phyloP scores from a whole-genome alignment of 2,329 filamentous ascomycete species.

The Elsinoe necatrix region DNA sequence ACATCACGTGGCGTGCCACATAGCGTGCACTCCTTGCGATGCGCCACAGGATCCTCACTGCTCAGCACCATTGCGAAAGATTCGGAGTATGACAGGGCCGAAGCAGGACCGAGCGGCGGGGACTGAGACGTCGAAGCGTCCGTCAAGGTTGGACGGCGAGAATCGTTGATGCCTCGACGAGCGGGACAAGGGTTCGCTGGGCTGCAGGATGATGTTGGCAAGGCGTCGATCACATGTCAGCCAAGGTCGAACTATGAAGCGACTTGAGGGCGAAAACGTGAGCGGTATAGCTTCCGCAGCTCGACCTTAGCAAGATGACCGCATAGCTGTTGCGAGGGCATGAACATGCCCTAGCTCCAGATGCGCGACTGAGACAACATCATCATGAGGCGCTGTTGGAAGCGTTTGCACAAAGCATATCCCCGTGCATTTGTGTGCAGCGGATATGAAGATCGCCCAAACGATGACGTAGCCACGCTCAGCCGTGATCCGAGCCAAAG shows the following conservation, averaged over 20 bases:
- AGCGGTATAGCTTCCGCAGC: background rate
- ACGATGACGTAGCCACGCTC: slow-evolving; percentile 4
- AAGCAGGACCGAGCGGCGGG: background rate
- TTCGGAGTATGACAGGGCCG: background rate
- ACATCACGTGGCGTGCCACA: slow-evolving; percentile 32
- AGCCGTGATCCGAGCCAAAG: slow-evolving; percentile 7
- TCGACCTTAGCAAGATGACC: background rate
- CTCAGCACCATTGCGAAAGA: background rate
- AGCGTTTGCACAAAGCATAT: slow-evolving; percentile 7
- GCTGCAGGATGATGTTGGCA: slow-evolving; percentile 10
- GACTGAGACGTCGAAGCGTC: background rate
- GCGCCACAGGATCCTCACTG: slow-evolving; percentile 11
- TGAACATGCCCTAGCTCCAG: background rate
- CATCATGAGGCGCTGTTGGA: slow-evolving; percentile 4
- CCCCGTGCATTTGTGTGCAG: background rate
- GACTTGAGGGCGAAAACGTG: background rate
- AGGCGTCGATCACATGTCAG: slow-evolving; percentile 14
- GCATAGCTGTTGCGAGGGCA: background rate
- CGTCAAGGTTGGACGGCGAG: background rate
- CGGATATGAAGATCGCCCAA: background rate
- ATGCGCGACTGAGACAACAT: background rate
- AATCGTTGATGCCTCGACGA: background rate
- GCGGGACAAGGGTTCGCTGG: background rate
- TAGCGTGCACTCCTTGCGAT: slow-evolving; percentile 35
- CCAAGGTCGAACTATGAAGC: background rate